These are phyloP conservation scores for Penicillium longicatenatum DNA, from an alignment of 495 filamentous ascomycete species.

Conservation along the genomic window DNA sequence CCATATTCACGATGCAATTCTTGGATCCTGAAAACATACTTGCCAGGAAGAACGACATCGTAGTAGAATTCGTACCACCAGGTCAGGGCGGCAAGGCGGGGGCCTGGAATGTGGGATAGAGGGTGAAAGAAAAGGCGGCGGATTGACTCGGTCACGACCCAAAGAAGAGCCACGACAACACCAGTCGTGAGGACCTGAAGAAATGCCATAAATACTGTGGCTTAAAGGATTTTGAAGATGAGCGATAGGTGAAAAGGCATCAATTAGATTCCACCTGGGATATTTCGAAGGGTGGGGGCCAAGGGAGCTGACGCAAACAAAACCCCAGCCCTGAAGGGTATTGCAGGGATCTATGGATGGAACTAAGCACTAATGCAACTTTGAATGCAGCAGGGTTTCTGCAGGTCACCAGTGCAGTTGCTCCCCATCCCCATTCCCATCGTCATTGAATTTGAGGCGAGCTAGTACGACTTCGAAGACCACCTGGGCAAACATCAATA, in stretches of 20 bases:
- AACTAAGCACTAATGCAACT: no score
- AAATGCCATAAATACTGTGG: neutral
- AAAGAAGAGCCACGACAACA: constrained; percentile 3
- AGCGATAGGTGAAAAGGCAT: neutral
- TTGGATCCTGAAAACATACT: constrained; percentile 47
- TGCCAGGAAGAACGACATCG: constrained; percentile 38
- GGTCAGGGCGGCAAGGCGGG: constrained; percentile 47
- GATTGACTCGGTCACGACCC: constrained; percentile 1
- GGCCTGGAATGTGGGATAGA: constrained; percentile 47
- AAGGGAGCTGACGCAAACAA: neutral
- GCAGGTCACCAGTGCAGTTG: no score
- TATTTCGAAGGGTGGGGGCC: neutral
- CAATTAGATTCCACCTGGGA: neutral
- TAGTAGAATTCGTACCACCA: constrained; percentile 54
- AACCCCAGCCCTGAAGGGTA: neutral
- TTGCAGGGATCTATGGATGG: neutral
- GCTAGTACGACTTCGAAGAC: no score
- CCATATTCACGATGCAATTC: constrained; percentile 49
- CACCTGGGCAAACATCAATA: no score
- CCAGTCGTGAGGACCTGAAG: constrained; percentile 1
- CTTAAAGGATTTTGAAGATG: neutral
- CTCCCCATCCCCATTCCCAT: no score
- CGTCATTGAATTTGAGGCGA: no score
- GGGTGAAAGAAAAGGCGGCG: constrained; percentile 41
- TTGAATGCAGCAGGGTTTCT: no score